Conservation (phyloP, 306 rosid species). For the Cajanus cajan region DNA sequence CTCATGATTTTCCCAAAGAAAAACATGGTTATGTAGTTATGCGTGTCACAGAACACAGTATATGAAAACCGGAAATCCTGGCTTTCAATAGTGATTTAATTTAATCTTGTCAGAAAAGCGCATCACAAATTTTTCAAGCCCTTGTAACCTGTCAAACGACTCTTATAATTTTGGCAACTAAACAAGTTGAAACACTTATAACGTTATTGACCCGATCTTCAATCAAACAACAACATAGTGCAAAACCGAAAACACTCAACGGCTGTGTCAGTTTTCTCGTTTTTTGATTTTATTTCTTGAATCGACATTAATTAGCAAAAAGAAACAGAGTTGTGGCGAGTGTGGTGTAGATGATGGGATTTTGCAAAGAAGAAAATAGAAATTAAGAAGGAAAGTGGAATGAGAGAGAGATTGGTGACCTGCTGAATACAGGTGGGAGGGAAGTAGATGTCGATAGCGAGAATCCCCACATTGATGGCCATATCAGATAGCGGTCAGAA, state of each 20-base stretch:
- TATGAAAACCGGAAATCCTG: not conserved
- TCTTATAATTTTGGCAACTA: not conserved
- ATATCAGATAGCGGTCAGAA: not conserved
- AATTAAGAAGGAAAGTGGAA: not conserved
- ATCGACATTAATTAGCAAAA: not conserved
- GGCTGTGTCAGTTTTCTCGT: not conserved
- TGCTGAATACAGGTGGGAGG: conserved; percentile 81
- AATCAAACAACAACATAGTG: not conserved
- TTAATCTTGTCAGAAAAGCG: not conserved
- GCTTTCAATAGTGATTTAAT: not conserved
- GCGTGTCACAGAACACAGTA: not conserved
- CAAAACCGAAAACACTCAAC: not conserved
- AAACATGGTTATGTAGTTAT: not conserved
- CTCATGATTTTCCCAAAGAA: conserved; percentile 16
- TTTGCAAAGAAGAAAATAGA: not conserved
- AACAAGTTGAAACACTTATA: not conserved
- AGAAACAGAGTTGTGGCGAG: not conserved
- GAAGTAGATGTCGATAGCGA: conserved; percentile 87
- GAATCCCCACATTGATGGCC: conserved; percentile 76
- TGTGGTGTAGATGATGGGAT: not conserved
- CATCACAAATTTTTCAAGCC: not conserved
- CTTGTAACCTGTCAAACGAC: not conserved
- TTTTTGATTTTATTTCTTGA: not conserved
- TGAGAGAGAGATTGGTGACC: conserved; percentile 39
- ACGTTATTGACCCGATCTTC: not conserved